A percentile compares a stretch with the other conserved stretches of the same genome.
Evolutionary conservation across 2,329 filamentous ascomycete species (phyloP).

Genomic region (Phialophora tarda): DNA sequence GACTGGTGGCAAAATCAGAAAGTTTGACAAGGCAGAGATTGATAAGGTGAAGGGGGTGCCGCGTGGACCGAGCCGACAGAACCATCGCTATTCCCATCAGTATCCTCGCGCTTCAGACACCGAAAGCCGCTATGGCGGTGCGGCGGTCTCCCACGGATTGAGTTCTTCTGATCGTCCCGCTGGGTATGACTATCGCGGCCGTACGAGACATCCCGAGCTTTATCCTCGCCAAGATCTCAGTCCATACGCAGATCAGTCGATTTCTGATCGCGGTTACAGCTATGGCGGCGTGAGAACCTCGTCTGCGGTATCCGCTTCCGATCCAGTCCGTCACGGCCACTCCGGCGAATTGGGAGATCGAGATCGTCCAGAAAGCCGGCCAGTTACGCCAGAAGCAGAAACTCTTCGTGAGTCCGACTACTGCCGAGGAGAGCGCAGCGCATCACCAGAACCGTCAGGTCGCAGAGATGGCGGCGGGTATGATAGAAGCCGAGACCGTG

Average conservation of each 20-base stretch:
- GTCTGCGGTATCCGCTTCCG: background rate
- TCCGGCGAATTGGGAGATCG: background rate
- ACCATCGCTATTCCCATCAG: background rate
- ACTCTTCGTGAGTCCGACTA: background rate
- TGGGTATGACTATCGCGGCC: background rate
- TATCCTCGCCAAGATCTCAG: background rate
- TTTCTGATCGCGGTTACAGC: too few relatives aligned
- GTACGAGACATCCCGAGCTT: background rate
- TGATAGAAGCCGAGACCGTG: background rate
- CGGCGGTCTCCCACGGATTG: background rate
- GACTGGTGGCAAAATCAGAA: constrained; percentile 48
- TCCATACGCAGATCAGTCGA: background rate
- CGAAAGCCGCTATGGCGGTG: background rate
- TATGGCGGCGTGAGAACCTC: background rate
- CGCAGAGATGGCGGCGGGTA: background rate
- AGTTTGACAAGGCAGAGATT: constrained; percentile 43
- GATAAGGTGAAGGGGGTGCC: constrained; percentile 21
- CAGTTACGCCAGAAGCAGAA: background rate
- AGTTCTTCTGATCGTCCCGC: background rate
- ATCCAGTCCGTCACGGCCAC: background rate
- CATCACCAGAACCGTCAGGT: background rate
- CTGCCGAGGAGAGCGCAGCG: constrained; percentile 1
- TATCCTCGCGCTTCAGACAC: background rate
- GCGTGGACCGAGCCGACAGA: constrained; percentile 23
- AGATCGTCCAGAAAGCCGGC: background rate